phyloP scores from a whole-genome alignment of 2,329 filamentous ascomycete genomes.

The Stemphylium lycopersici region DNA sequence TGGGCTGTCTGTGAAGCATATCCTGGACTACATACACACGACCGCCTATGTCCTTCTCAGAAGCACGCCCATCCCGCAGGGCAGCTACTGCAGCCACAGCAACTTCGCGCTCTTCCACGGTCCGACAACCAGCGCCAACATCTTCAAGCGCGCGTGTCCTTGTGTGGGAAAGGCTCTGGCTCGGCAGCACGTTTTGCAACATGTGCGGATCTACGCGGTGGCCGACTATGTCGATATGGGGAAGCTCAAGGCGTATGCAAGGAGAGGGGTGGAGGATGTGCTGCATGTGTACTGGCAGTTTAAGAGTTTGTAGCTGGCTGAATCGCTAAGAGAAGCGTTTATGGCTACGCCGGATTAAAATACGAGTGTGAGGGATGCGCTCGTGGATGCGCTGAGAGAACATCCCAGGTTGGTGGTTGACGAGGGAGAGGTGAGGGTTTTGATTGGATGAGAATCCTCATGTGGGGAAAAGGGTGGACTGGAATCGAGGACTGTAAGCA shows the following conservation, averaged over 20 bases:
- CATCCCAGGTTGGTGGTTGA: too few relatives aligned
- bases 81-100: constrained; percentile 9
- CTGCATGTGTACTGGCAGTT: constrained; percentile 17
- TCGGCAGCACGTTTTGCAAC: constrained; percentile 5
- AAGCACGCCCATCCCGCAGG: not conserved
- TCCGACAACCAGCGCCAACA: not conserved
- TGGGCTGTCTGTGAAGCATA: constrained; percentile 2
- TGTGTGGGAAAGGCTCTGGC: constrained; percentile 4
- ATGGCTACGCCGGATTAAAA: not conserved
- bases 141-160: constrained; percentile 10
- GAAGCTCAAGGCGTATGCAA: constrained; percentile 6
- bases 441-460: too few relatives aligned
- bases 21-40: constrained; percentile 16
- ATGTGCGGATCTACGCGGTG: constrained; percentile 12
- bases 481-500: not conserved
- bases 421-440: too few relatives aligned
- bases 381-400: too few relatives aligned
- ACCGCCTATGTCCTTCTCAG: constrained; percentile 5
- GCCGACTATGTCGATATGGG: constrained; percentile 12
- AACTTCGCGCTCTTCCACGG: not conserved
- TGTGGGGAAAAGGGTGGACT: too few relatives aligned
- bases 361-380: too few relatives aligned
- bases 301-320: not conserved
- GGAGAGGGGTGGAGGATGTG: constrained; percentile 1
- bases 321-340: constrained; percentile 12